Percentiles rank a stretch among this genome's conserved stretches.
phyloP scores from a whole-genome alignment of 805 yeast genomes.

The Brettanomyces custersianus region DNA sequence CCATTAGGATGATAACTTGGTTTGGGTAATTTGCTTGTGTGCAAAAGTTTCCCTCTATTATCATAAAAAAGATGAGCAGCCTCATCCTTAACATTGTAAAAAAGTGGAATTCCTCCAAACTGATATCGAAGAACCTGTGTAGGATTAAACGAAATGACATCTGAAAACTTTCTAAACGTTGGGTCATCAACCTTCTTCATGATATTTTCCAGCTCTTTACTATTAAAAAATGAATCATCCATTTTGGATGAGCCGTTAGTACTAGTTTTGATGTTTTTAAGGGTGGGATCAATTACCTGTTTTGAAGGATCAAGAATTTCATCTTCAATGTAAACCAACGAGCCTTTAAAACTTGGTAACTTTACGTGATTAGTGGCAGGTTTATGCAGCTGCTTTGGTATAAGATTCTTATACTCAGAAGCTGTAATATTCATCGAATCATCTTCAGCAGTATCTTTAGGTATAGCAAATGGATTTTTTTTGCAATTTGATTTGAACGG shows the following conservation, averaged over 20 bases:
- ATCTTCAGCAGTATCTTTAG: slow-evolving; percentile 1
- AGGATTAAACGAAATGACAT: slow-evolving; percentile 71
- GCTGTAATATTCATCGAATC: slow-evolving; percentile 3
- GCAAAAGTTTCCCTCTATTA: slow-evolving; percentile 15
- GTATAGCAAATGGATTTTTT: slow-evolving; percentile 17
- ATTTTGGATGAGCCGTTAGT: background rate
- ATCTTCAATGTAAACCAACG: slow-evolving; percentile 59
- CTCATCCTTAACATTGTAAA: slow-evolving; percentile 58
- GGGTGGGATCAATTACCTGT: slow-evolving; percentile 32
- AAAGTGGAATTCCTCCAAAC: slow-evolving; percentile 65
- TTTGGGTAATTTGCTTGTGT: slow-evolving; percentile 34
- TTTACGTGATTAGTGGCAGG: slow-evolving; percentile 8
- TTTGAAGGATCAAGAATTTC: slow-evolving; percentile 51
- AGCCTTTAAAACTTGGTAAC: slow-evolving; percentile 54
- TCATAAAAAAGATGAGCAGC: slow-evolving; percentile 35
- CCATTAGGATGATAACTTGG: slow-evolving; percentile 57
- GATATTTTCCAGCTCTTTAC: slow-evolving; percentile 34
- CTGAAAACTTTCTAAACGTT: slow-evolving; percentile 71
- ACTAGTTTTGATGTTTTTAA: slow-evolving; percentile 25
- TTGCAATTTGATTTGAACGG: slow-evolving; percentile 25
- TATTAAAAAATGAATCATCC: slow-evolving; percentile 2
- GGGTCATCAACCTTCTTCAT: slow-evolving; percentile 61
- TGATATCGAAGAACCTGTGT: slow-evolving; percentile 82
- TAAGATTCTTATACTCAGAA: background rate
- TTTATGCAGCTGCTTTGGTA: background rate